Conservation (phyloP, 768 basidiomycete genomes). For the Glaciozyma antarctica region DNA sequence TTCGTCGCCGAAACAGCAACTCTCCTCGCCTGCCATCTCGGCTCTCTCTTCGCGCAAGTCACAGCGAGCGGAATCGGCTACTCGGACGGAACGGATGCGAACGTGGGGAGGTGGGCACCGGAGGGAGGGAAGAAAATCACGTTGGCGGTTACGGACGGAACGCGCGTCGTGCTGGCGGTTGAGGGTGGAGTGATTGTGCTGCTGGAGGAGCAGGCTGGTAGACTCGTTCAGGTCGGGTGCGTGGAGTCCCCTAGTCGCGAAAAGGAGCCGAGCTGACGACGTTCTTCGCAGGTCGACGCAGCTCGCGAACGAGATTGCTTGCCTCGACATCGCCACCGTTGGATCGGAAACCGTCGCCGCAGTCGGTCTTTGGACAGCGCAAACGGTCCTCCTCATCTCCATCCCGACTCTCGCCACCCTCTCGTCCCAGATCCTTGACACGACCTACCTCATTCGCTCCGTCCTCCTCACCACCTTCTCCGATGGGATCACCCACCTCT, state of each 20-base stretch:
- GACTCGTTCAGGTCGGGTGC: conserved; percentile 2
- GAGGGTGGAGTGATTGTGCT: conserved; percentile 43
- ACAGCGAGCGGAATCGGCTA: conserved; percentile 52
- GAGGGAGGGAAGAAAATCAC: conserved; percentile 24
- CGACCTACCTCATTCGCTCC: conserved; percentile 43
- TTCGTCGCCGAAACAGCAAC: conserved; percentile 52
- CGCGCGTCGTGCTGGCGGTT: conserved; percentile 21
- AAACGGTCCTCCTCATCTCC: conserved; percentile 52
- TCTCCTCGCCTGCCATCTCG: conserved; percentile 55
- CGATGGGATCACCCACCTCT: conserved; percentile 41
- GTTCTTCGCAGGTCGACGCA: neutral
- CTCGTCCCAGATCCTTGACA: conserved; percentile 39
- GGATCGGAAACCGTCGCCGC: conserved; percentile 45
- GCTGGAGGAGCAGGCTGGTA: conserved; percentile 45
- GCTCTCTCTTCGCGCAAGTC: conserved; percentile 60
- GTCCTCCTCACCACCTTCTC: conserved; percentile 52
- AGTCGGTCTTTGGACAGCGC: conserved; percentile 69
- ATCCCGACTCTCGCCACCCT: conserved; percentile 36
- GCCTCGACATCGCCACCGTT: conserved; percentile 56
- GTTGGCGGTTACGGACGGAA: conserved; percentile 15
- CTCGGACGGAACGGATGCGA: conserved; percentile 46
- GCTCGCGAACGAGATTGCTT: conserved; percentile 52
- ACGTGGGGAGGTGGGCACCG: conserved; percentile 12
- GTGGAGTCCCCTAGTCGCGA: neutral
- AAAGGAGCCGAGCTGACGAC: neutral